Base-by-base conservation (phyloP, 768 basidiomycete genomes). In the Floccularia luteovirens region DNA sequence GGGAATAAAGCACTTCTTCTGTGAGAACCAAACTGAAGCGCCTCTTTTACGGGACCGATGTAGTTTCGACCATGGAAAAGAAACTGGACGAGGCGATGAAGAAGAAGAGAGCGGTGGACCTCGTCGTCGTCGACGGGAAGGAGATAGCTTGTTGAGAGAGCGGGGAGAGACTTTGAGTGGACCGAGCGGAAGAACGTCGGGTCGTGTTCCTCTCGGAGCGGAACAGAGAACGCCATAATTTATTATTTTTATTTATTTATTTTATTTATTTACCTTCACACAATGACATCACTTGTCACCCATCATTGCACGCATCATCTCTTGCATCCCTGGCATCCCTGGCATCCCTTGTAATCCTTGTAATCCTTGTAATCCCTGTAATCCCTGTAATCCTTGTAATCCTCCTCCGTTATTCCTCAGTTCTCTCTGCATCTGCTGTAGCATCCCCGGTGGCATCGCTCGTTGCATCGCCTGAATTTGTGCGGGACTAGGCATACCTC, bases 221-320 rank as follows among this genome's bases (percentile, higher is more conserved):
- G n/a, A n/a, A n/a, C n/a, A n/a, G n/a, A n/a, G n/a, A n/a, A n/a
- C n/a, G n/a, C n/a, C n/a, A n/a, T n/a, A n/a, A n/a, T n/a, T n/a
- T n/a, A n/a, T n/a, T n/a, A n/a, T n/a, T n/a, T n/a, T n/a, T n/a
- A n/a, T n/a, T n/a, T n/a, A n/a, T n/a, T n/a, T n/a, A n/a, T n/a
- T n/a, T n/a, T n/a, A n/a, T n/a, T n/a, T n/a, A n/a, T n/a, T n/a
- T n/a, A n/a, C n/a, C n/a, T n/a, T n/a, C n/a, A n/a, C n/a, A n/a
- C n/a, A n/a, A 8, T 8, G 16, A 34, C 13, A 16, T 11, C 17
- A 13, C 50, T 88, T 82, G 7, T 90, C 88, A 51, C 91, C 90
- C 87, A 96, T 92, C 89, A 97, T 92, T 20, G 86, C 82, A 57
- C 86, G 88, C 91, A 94, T 91, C 90, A 94, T 94, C 52, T 94